Evolutionary conservation across 164 flowering plant species (phyloP), one percentile per base, ranked within the genome.

Genomic region (Amborella trichopoda): DNA sequence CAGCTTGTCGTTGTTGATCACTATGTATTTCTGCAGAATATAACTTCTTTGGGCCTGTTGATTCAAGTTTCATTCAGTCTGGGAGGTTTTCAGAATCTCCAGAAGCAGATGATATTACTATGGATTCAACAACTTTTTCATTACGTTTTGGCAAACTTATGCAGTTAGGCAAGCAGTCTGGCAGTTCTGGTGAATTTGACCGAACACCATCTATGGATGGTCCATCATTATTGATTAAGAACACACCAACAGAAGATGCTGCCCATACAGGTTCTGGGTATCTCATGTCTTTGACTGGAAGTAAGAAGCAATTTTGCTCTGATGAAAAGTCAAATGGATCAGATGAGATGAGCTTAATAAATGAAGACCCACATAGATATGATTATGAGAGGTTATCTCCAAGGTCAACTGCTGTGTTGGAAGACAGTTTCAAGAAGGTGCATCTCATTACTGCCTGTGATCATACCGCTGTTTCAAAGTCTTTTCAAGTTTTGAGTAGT

Each of bases 101-200:
- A 20, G 64, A 59, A 16, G 76, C 83, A 1, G 83, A 83, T 65
- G 78, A 72, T 24, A 64, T 76, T 20, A 83, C 98, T 6, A 63
- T 91, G 82, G 98, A 91, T 61, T 87, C 98, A 8, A 80, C 94
- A 9, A 80, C 93, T 26, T 86, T 91, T 54, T 80, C 96, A 1
- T 66, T 83, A 83, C 93, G 87, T 66, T 91, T 63, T 55, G 81
- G 71, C 10, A 91, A 86, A 47, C 81, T 87, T 63, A 69, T 69
- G 17, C 72, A 54, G 56, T 79, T 83, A 40, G 81, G 37, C 13
- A 49, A 33, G 16, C 19, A 24, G 19, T 23, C 8, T 2, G 28
- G 40, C 40, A 44, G 72, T 8, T 71, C 75, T 0, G 86, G 65
- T 26, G 67, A 52, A 20, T 69, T 75, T 32, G 37, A 67, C 20